Percentiles rank a stretch among this genome's conserved stretches.
Evolutionary conservation across 2,329 filamentous ascomycete genomes (phyloP).

Genomic region (Aspergillus aculeatinus): DNA sequence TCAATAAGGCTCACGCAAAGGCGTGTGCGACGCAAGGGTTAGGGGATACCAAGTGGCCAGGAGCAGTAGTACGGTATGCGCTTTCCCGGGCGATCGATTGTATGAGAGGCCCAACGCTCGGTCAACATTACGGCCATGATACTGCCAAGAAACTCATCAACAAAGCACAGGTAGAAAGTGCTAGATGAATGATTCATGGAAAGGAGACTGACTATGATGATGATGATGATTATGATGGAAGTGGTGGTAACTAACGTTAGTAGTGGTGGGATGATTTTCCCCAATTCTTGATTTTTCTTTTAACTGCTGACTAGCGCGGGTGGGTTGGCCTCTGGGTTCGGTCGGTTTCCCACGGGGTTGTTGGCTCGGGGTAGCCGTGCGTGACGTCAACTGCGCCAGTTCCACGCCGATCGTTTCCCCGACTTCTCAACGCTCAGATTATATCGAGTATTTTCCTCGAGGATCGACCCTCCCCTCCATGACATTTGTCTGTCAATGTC

Average conservation of each 20-base stretch:
- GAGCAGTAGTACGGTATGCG: constrained; percentile 14
- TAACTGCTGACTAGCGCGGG: neutral
- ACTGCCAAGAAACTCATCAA: neutral
- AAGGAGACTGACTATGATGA: neutral
- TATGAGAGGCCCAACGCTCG: neutral
- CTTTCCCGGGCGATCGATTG: constrained; percentile 18
- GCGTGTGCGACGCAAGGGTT: constrained; percentile 29
- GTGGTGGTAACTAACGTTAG: neutral
- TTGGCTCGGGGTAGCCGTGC: constrained; percentile 10
- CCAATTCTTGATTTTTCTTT: neutral
- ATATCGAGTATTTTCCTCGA: neutral
- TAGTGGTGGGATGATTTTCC: neutral
- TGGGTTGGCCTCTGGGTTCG: neutral
- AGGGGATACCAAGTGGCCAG: constrained; percentile 18
- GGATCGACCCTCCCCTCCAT: neutral
- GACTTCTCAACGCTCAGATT: neutral
- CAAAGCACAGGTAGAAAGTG: neutral
- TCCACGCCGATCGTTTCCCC: constrained; percentile 1
- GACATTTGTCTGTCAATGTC: neutral
- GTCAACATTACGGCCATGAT: neutral
- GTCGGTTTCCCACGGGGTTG: constrained; percentile 4
- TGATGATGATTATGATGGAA: neutral
- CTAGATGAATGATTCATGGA: neutral
- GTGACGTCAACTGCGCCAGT: constrained; percentile 24
- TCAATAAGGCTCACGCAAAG: constrained; percentile 18